Base-by-base conservation (phyloP, 805 yeast genomes). In the Yamadazyma ubonensis region DNA sequence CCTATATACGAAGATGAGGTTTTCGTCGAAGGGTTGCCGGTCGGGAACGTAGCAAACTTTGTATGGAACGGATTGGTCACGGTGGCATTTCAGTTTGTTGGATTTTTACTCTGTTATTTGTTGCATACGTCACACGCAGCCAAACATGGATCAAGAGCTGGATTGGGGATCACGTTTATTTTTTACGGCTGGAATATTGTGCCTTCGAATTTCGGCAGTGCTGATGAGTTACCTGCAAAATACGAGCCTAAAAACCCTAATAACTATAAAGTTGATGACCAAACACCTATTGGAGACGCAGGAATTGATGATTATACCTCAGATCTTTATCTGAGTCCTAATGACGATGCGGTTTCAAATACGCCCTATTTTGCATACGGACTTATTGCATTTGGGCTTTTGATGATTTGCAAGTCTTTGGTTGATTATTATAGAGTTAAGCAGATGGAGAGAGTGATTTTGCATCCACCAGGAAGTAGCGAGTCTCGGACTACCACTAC, bases 81-180 rank as follows among this genome's bases (percentile, higher is more conserved):
- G 17, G 75, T 87, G n/a, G 83, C 95, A 29, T 93, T 93, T 70
- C 96, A 91, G 62, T 86, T 86, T 58, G 83, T 91, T 22, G 99
- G 99, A 3, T 93, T 93, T 63, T 71, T 93, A 29, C 71, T 91
- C 40, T 90, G 98, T 6, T 93, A 90, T 57, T 67, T 91, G 32
- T 70, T 93, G 39, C 98, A 93, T 62, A 91, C 98, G 0, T 86
- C 97, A 2, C 99, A 93, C 58, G 97, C 98, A 4, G 96, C 97
- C 3, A 88, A 87, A 57, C 90, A 90, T 54, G 99, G 99, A 2
- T 83, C 97, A 1, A 71, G 96, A 45, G 85, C 91, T 14, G 99
- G 99, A 0, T 65, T 93, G 42, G 98, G 98, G 2, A 57, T 86
- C 44, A 88, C 96, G 0, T 75, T 93, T 47, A 69, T 91, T 38